A percentile compares a stretch with the other conserved stretches of the same genome.
Evolutionary conservation across 352 stramenopile species (phyloP).

Genomic region (Phytophthora fragariae): DNA sequence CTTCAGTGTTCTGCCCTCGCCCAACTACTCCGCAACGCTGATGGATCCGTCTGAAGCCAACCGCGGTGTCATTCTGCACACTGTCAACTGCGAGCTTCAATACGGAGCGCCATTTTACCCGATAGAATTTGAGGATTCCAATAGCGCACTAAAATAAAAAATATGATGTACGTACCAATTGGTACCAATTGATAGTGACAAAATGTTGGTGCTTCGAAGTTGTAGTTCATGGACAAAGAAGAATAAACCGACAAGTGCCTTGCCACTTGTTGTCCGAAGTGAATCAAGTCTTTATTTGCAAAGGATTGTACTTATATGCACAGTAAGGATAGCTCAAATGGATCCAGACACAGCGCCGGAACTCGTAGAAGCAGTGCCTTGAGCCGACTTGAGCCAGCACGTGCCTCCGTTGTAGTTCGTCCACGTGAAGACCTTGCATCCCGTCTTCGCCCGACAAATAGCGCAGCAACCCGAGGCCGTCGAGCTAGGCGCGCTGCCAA

Average conservation of each 20-base stretch:
- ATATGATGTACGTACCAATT: not conserved
- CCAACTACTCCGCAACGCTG: slow-evolving; percentile 14
- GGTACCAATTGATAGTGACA: no score
- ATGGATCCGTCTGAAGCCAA: slow-evolving; percentile 28
- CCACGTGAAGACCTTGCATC: slow-evolving; percentile 66
- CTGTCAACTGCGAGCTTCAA: slow-evolving; percentile 12
- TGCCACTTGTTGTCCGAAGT: not conserved
- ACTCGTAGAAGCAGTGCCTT: slow-evolving; percentile 19
- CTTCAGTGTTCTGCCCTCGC: slow-evolving; percentile 5
- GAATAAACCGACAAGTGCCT: no score
- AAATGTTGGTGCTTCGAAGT: no score
- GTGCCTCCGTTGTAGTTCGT: slow-evolving; percentile 57
- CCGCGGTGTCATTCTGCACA: slow-evolving; percentile 7
- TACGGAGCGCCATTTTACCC: slow-evolving; percentile 16
- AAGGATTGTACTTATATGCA: not conserved
- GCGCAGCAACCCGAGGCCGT: slow-evolving; percentile 32
- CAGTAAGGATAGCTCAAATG: slow-evolving; percentile 22
- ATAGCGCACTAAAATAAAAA: slow-evolving; percentile 9
- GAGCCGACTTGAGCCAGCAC: slow-evolving; percentile 62
- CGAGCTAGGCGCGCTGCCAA: slow-evolving; percentile 33
- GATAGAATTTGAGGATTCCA: slow-evolving; percentile 15
- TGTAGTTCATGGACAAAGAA: no score
- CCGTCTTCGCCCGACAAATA: slow-evolving; percentile 33
- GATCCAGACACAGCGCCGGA: slow-evolving; percentile 37
- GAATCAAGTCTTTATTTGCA: slow-evolving; percentile 1